Conservation (phyloP, 2,329 filamentous ascomycete genomes). For the Colletotrichum acutatum region DNA sequence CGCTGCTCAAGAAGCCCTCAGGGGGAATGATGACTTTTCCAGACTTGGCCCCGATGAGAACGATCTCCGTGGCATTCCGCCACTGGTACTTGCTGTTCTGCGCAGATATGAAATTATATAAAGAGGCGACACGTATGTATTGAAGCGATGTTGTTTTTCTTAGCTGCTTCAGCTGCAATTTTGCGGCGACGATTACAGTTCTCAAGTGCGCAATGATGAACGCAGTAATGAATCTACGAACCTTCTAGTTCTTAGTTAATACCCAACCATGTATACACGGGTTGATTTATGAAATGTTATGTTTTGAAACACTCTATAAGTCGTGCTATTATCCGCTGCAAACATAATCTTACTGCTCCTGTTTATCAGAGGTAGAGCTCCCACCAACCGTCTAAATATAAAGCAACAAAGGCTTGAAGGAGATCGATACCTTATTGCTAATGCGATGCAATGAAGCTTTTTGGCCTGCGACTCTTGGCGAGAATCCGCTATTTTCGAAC, state of each 20-base stretch:
- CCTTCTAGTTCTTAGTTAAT: neutral
- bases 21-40: neutral
- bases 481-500: neutral
- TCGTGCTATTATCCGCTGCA: neutral
- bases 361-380: too few species aligned
- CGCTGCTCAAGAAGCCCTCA: neutral
- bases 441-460: neutral
- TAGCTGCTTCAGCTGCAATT: neutral
- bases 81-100: constrained; percentile 17
- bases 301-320: too few species aligned
- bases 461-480: neutral
- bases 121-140: neutral
- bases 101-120: constrained; percentile 19
- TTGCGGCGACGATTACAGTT: too few species aligned
- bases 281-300: neutral
- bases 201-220: neutral
- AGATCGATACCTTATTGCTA: neutral
- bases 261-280: neutral
- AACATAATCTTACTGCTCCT: neutral
- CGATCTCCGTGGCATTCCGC: constrained; percentile 22
- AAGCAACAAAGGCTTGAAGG: neutral
- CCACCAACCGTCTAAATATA: too few species aligned
- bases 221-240: constrained; percentile 13
- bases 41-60: constrained; percentile 17
- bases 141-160: neutral